Percentiles rank a stretch among this genome's conserved stretches.
phyloP scores from a whole-genome alignment of 2,329 filamentous ascomycete species.

The Colletotrichum sp. region DNA sequence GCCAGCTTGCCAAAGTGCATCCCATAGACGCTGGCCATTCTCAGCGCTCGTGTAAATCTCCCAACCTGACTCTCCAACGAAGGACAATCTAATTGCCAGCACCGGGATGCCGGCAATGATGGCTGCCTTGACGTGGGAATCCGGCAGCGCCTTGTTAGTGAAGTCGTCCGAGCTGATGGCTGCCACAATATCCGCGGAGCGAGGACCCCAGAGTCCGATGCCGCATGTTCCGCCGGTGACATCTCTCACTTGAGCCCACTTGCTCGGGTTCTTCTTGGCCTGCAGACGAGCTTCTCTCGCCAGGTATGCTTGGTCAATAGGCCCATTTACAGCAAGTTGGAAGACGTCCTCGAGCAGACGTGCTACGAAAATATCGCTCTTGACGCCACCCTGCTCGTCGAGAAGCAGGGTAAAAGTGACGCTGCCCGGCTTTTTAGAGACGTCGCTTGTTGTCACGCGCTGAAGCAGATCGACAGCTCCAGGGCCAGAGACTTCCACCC shows the following conservation, averaged over 20 bases:
- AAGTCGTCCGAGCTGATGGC: slow-evolving; percentile 51
- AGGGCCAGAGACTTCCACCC: slow-evolving; percentile 63
- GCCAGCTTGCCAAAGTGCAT: slow-evolving; percentile 60
- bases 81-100: slow-evolving; percentile 60
- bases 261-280: slow-evolving; percentile 38
- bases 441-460: slow-evolving; percentile 54
- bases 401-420: slow-evolving; percentile 64
- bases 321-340: slow-evolving; percentile 62
- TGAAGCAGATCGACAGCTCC: slow-evolving; percentile 62
- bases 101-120: slow-evolving; percentile 62
- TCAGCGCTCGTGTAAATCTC: slow-evolving; percentile 67
- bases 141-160: slow-evolving; percentile 49
- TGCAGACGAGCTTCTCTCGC: slow-evolving; percentile 56
- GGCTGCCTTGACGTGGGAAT: slow-evolving; percentile 53
- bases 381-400: slow-evolving; percentile 56
- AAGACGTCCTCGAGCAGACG: slow-evolving; percentile 54
- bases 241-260: slow-evolving; percentile 59
- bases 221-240: slow-evolving; percentile 65
- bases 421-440: slow-evolving; percentile 50
- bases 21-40: slow-evolving; percentile 63
- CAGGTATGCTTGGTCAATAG: slow-evolving; percentile 60
- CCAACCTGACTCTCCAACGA: slow-evolving; percentile 67
- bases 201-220: slow-evolving; percentile 68
- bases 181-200: slow-evolving; percentile 54
- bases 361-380: slow-evolving; percentile 62